Evolutionary conservation across 2,329 filamentous ascomycete genomes (phyloP), one percentile per base, ranked within the genome.

Genomic region (Furcasterigmium sp.): DNA sequence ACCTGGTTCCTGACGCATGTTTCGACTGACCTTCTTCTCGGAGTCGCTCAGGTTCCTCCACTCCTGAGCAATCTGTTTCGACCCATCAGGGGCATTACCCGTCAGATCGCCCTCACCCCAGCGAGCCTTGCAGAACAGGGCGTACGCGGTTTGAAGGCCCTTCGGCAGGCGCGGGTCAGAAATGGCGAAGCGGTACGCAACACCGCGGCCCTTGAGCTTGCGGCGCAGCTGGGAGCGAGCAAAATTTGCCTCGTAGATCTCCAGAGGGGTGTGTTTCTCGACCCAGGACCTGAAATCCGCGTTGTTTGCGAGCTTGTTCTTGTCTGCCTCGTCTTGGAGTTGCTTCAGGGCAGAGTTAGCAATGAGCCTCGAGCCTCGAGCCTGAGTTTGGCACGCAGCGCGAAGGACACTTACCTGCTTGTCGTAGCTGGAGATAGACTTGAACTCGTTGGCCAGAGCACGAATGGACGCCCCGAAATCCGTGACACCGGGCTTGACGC

Each of bases 111-210:
- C 61, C 23, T 56, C 53, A 8, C 52, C 51, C 56, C 60, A 68
- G 44, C 63, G 63, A 10, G 63, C 54, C 54, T 64, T 62, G 44
- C 63, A 43, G 56, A 60, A 80, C 4, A 60, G 44, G 8, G 42
- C 38, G 49, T 55, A 78, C 20, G 64, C 19, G 11, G 42, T 53
- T 11, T 28, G 0, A 10, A 67, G 52, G 28, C 49, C 52, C 56
- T 68, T 70, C 49, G 76, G 76, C 26, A 62, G 48, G 32, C 77
- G 75, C 3, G 67, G 59, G 52, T 81, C 77, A 3, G 47, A 49
- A 49, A 80, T 67, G 15, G 42, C 1, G 30, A 5, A 13, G 39
- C 39, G 29, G 29, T 26, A 20, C 19, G 20, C n/a, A 15, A 6
- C 15, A 14, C 20, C 19, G 15, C 41, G n/a, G 18, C 43, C 35